Evolutionary conservation across 2,329 filamentous ascomycete species (phyloP), one percentile per base, ranked within the genome.

Genomic region (Paracoccidioides brasiliensis): DNA sequence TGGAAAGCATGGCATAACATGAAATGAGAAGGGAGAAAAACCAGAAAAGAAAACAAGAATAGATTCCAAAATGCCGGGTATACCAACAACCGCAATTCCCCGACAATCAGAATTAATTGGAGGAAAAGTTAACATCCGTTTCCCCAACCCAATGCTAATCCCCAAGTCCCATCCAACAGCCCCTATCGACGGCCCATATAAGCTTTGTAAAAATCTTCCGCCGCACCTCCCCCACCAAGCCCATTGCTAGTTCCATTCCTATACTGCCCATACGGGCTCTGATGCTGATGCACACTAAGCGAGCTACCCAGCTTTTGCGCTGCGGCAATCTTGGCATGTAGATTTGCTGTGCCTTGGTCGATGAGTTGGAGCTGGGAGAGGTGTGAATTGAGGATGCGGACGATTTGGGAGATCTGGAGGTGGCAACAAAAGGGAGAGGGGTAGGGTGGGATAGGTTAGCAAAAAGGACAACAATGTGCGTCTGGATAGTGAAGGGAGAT

Each of bases 311-410:
- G 81, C 72, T 90, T 90, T 68, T 95, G 90, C 30, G 90, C 88
- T 35, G 84, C 81, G 5, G 77, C 74, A 53, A 97, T 88, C 78
- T 95, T 95, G 57, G 83, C 79, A 69, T 94, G 87, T 54, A 97
- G 77, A 37, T 84, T 80, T 14, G 84, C 80, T 40, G 91, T 87
- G 60, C 91, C 90, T 61, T 84, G 82, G 67, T 97, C 91, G 69
- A 98, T 97, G 75, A 86, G 87, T 72, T 96, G 91, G 58, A 98
- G 78, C 71, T 96, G 90, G 40, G 84, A 83, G 41, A 98, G 82
- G 70, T 98, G 93, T 30, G 85, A 84, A 70, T 98, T 98, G 63
- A 98, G 84, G 52, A 97, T 90, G 60, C 89, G 85, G 54, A 97
- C 91, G 65, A 98, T 95, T 72, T 96, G 90, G 63, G 89, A 91